Evolutionary conservation across 176 grass and related monocot genomes (phyloP), one percentile per base, ranked within the genome.

Genomic region (Thinopyrum elongatum): DNA sequence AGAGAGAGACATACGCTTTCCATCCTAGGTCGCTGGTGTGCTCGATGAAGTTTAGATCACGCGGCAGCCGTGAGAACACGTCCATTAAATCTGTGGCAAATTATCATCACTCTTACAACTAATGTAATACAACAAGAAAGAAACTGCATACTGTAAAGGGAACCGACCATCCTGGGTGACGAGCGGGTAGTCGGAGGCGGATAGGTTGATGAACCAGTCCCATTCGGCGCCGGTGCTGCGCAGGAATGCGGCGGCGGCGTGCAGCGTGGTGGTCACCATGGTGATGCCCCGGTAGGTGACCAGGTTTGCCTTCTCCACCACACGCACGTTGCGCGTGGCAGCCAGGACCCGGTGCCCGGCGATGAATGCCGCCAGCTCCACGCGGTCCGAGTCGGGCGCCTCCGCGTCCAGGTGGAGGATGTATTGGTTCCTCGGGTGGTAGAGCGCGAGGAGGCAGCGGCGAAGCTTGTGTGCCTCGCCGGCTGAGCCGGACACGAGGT

Each of bases 151-250:
- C 2, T 33, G 31, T 2, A 33, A 33, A 33, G 31, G 12, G 28
- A n/a, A 59, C 86, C 25, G 80, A 94, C 93, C 93, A 29, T 94
- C 93, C 77, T 94, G 93, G 2, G 93, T 92, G 46, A 92, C 85
- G 65, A 94, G 87, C 66, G 93, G 93, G 83, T 94, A 94, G 74
- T 94, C 92, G 34, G 92, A 89, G 2, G 92, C 89, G 19, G 89
- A 91, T 51, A 94, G 84, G 86, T 94, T 94, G 63, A 94, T 94
- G 87, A 94, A 94, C 92, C 92, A 94, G 38, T 94, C 92, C 92
- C 92, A 94, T 9, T 89, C 85, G 0, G 64, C 36, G 93, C 74
- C n/a, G n/a, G n/a, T n/a, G n/a, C n/a, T n/a, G n/a, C n/a, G n/a
- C n/a, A n/a, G n/a, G n/a, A n/a, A n/a, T n/a, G n/a, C n/a, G n/a